phyloP scores from a whole-genome alignment of 805 yeast genomes.

The Komagataella ulmi region DNA sequence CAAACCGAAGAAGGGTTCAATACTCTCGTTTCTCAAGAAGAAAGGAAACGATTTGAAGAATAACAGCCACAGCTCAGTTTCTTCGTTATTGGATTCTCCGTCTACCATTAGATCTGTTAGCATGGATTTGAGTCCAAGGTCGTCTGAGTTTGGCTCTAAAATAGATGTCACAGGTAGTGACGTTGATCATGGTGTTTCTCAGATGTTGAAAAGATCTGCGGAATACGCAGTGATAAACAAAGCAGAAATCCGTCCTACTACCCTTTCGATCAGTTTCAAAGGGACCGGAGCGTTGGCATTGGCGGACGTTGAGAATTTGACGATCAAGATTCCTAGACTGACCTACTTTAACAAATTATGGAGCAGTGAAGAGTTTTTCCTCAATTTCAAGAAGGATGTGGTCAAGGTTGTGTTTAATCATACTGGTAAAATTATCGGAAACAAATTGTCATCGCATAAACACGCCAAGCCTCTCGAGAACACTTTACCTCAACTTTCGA shows the following conservation, averaged over 20 bases:
- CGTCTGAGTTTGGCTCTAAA: not conserved
- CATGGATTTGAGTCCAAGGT: not conserved
- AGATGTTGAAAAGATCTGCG: conserved; percentile 68
- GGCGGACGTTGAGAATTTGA: conserved; percentile 66
- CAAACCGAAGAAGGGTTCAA: not conserved
- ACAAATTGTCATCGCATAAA: conserved; percentile 30
- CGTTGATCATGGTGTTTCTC: conserved; percentile 18
- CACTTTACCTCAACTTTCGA: not conserved
- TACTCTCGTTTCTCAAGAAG: not conserved
- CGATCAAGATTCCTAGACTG: conserved; percentile 50
- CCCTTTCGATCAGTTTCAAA: conserved; percentile 60
- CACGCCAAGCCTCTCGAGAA: not conserved
- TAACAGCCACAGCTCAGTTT: not conserved
- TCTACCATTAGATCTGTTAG: not conserved
- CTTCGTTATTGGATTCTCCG: not conserved
- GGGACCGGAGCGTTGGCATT: conserved; percentile 60
- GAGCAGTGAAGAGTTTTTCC: conserved; percentile 56
- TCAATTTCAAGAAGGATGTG: conserved; percentile 49
- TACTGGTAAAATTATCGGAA: conserved; percentile 69
- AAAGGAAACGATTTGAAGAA: not conserved
- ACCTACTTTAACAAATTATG: conserved; percentile 50
- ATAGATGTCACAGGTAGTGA: not conserved
- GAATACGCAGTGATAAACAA: conserved; percentile 55
- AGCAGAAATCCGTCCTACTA: conserved; percentile 36
- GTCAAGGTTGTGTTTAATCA: conserved; percentile 44